phyloP scores from a whole-genome alignment of 495 filamentous ascomycete species.

The Penicillium cinerascens region DNA sequence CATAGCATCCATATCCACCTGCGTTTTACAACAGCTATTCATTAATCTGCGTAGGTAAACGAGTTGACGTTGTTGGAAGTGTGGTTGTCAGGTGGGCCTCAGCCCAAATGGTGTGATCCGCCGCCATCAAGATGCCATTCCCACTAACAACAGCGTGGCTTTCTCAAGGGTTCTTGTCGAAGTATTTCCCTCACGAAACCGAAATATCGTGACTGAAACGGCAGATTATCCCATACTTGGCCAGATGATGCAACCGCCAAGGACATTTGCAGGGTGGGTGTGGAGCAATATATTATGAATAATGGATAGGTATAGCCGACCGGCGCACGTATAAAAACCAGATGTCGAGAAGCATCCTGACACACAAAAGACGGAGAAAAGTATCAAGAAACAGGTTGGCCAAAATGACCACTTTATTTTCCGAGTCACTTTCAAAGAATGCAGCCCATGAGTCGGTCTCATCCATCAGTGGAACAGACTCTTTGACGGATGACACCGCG shows the following conservation, averaged over 20 bases:
- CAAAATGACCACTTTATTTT: conserved; percentile 8
- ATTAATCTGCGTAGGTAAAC: too few species aligned
- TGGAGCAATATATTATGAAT: too few species aligned
- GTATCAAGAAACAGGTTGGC: background rate
- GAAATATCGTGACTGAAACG: background rate
- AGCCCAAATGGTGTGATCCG: conserved; percentile 7
- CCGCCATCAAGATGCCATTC: conserved; percentile 6
- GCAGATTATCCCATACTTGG: conserved; percentile 1
- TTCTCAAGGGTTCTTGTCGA: background rate
- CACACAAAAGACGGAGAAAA: background rate
- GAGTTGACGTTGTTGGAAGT: background rate
- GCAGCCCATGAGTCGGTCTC: background rate
- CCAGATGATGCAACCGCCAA: conserved; percentile 3
- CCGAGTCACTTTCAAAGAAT: conserved; percentile 3
- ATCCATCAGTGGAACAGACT: conserved; percentile 1
- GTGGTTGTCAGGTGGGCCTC: background rate
- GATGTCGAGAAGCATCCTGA: background rate
- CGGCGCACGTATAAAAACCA: background rate
- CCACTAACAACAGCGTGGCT: background rate
- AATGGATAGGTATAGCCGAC: background rate
- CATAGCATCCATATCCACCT: background rate
- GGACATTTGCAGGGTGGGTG: background rate
- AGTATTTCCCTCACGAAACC: background rate
- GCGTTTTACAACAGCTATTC: too few species aligned
- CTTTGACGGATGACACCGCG: conserved; percentile 2